Evolutionary conservation across 805 yeast genomes (phyloP).

Genomic region (Saccharomycopsis sp.): DNA sequence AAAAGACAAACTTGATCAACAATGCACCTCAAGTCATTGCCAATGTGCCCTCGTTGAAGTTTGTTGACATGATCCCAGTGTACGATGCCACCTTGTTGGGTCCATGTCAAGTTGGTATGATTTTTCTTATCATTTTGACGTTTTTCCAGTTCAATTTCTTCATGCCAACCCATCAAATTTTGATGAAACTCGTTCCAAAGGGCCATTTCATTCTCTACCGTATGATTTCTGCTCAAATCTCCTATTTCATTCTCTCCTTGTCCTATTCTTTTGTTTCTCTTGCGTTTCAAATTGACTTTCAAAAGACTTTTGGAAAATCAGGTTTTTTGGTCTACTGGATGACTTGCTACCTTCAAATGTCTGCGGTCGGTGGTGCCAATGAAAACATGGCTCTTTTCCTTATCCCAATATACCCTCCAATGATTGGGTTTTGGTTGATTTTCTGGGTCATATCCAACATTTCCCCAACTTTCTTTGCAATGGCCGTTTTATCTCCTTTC

Average conservation of each 20-base stretch:
- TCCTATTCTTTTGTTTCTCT: conserved; percentile 45
- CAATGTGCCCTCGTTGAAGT: conserved; percentile 26
- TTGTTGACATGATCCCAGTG: conserved; percentile 36
- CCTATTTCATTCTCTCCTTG: conserved; percentile 45
- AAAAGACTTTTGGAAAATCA: conserved; percentile 43
- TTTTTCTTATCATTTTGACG: conserved; percentile 55
- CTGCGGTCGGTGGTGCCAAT: conserved; percentile 59
- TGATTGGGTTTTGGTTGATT: conserved; percentile 58
- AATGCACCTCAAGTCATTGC: conserved; percentile 25
- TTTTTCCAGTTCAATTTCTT: conserved; percentile 61
- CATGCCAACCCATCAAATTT: conserved; percentile 36
- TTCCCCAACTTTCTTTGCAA: conserved; percentile 52
- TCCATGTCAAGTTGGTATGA: conserved; percentile 59
- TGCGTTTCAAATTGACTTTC: conserved; percentile 52
- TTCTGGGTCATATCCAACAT: conserved; percentile 55
- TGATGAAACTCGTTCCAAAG: conserved; percentile 33
- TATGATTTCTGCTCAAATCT: conserved; percentile 35
- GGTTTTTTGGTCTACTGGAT: conserved; percentile 67
- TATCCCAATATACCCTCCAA: conserved; percentile 46
- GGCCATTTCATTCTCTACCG: conserved; percentile 41
- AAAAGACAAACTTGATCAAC: conserved; percentile 21
- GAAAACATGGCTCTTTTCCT: conserved; percentile 47
- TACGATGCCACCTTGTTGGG: conserved; percentile 39
- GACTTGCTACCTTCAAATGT: conserved; percentile 48
- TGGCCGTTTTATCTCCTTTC: conserved; percentile 28